Percentiles rank a stretch among this genome's conserved stretches.
Evolutionary conservation across 768 basidiomycete genomes (phyloP).

Genomic region (Kwoniella heveanensis): DNA sequence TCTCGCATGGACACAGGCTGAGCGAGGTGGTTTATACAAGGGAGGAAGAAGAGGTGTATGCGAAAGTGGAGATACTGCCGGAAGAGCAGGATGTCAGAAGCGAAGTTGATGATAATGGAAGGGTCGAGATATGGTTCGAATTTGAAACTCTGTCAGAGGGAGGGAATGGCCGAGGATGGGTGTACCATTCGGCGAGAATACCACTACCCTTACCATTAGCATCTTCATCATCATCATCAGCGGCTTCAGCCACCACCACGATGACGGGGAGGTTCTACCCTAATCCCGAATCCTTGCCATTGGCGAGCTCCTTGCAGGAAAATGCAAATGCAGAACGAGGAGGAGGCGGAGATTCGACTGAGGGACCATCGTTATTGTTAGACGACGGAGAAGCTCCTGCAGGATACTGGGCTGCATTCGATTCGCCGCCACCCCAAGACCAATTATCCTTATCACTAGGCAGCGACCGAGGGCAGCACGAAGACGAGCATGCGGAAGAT

Average conservation of each 20-base stretch:
- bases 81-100: too few relatives aligned
- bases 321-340: background rate
- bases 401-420: constrained; percentile 28
- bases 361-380: too few relatives aligned
- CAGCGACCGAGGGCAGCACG: background rate
- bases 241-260: background rate
- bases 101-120: background rate
- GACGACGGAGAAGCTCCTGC: constrained; percentile 8
- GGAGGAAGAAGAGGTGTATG: constrained; percentile 21
- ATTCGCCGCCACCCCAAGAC: constrained; percentile 2
- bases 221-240: background rate
- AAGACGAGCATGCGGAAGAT: constrained; percentile 9
- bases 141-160: constrained; percentile 7
- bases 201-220: background rate
- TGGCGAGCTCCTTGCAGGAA: too few relatives aligned
- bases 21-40: constrained; percentile 4
- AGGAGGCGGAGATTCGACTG: background rate
- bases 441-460: background rate
- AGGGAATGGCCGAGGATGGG: constrained; percentile 21
- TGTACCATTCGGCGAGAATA: constrained; percentile 24
- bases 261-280: too few relatives aligned
- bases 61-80: constrained; percentile 7
- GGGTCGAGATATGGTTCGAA: constrained; percentile 20
- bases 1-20: constrained; percentile 6
- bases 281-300: too few relatives aligned